Base-by-base conservation (phyloP, 345 rosid species). In the Syzygium oleosum region DNA sequence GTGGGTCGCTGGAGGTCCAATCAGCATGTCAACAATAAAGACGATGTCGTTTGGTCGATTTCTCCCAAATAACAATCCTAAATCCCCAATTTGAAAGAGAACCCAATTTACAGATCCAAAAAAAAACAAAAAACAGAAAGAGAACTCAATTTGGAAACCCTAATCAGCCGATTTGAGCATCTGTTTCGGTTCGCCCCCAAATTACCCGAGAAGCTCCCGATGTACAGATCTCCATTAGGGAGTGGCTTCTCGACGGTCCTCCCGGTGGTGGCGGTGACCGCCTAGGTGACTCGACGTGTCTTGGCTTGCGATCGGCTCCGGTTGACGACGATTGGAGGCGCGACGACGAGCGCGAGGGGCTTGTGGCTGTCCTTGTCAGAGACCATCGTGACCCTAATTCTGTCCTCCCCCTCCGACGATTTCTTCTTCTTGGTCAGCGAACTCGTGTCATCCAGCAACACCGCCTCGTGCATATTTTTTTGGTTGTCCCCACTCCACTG, bases 211-310 rank as follows among this genome's bases (percentile, higher is more conserved):
- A 96, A 97, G 73, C 94, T 92, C 14, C 99, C 99, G 31, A 90
- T 91, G 92, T 96, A 96, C 73, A 96, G 97, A 95, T 98, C 99
- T 68, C 99, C 99, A 94, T 98, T 98, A 1, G 95, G 97, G 1
- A 96, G 94, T 4, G 85, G 83, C 91, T 91, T 96, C 93, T 98
- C 98, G 1, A 91, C 92, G 1, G 79, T 73, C 41, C 59, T 68
- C 9, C 86, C 58, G 43, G 83, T 73, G 9, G 61, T 59, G 6
- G 86, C 14, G 34, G 87, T 41, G 6, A 87, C 86, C 84, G 97
- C 94, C 46, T 99, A 99, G 2, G 98, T 93, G 84, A 98, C 99
- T 88, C 98, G 93, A 52, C 98, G 88, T 14, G 93, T 91, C 0
- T 95, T 87, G 9, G 94, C 95, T 88, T 94, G 97, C 83, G 98